Evolutionary conservation across 805 yeast genomes (phyloP).

Genomic region (Wickerhamiella brachini): DNA sequence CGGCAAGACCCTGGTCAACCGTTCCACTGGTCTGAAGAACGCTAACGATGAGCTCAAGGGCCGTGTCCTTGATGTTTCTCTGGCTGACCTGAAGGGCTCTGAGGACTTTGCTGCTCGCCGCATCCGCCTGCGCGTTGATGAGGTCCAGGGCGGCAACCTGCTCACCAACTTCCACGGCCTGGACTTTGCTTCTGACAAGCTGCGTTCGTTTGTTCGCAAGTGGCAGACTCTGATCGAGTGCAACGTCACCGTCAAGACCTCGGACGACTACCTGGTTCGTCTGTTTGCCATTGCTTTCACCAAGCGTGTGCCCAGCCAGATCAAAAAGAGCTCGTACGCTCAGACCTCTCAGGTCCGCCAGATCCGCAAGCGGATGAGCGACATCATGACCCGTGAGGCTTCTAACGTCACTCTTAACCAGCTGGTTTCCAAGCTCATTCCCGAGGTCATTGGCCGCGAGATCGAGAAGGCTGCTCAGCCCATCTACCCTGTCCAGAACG

Average conservation of each 20-base stretch:
- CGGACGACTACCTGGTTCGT: conserved; percentile 95
- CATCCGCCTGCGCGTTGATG: conserved; percentile 94
- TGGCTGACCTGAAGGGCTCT: conserved; percentile 96
- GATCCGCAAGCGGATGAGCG: conserved; percentile 91
- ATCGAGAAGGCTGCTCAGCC: conserved; percentile 91
- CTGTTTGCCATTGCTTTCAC: conserved; percentile 97
- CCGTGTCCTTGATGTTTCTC: conserved; percentile 87
- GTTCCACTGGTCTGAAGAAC: conserved; percentile 91
- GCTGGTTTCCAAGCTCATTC: conserved; percentile 92
- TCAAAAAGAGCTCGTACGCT: conserved; percentile 96
- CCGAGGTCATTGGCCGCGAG: conserved; percentile 98
- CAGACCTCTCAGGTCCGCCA: conserved; percentile 95
- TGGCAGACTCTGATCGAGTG: conserved; percentile 99
- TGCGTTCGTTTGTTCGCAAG: conserved; percentile 95
- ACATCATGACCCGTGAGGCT: conserved; percentile 93
- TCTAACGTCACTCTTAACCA: conserved; percentile 90
- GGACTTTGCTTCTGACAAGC: conserved; percentile 95
- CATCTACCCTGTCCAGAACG: conserved; percentile 96
- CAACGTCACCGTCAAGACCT: conserved; percentile 93
- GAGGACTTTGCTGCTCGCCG: conserved; percentile 98
- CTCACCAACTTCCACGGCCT: conserved; percentile 99
- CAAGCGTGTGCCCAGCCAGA: conserved; percentile 92
- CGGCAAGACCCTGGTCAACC: conserved; percentile 97
- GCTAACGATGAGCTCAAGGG: conserved; percentile 98
- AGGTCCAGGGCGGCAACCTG: conserved; percentile 97